A percentile compares a stretch with the other conserved stretches of the same genome.
Evolutionary conservation across 768 basidiomycete species (phyloP).

Genomic region (Serendipita indica): DNA sequence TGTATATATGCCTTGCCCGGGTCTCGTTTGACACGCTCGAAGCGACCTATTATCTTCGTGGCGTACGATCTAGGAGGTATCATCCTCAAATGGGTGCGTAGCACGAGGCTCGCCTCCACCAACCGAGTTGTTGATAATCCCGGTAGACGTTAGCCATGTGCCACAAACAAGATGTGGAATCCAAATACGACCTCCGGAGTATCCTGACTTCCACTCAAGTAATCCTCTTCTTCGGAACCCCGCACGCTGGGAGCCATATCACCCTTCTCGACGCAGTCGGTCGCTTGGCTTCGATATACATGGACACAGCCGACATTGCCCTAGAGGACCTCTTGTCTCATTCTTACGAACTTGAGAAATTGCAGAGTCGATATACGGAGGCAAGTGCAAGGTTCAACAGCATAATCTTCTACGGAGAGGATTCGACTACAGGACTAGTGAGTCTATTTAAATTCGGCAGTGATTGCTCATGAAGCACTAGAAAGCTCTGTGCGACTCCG

Average conservation of each 20-base stretch:
- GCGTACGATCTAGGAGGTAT: not conserved
- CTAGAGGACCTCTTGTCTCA: no score
- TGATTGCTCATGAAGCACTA: no score
- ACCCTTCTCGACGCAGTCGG: not conserved
- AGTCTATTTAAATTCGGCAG: no score
- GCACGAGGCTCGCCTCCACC: not conserved
- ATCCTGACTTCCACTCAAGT: not conserved
- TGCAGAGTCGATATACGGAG: no score
- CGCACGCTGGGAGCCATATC: not conserved
- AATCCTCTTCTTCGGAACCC: not conserved
- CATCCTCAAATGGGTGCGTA: not conserved
- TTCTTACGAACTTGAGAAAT: no score
- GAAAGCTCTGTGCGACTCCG: no score
- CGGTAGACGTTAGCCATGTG: not conserved
- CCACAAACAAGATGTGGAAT: not conserved
- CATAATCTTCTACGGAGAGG: no score
- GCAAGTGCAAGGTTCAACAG: no score
- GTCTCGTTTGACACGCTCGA: not conserved
- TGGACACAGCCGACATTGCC: no score
- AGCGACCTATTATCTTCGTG: not conserved
- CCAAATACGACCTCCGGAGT: not conserved
- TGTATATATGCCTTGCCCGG: not conserved
- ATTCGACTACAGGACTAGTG: no score
- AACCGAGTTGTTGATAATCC: not conserved
- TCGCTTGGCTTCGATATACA: not conserved